Conservation (phyloP, 2,329 filamentous ascomycete genomes). For the Ceratocystis ficicola region DNA sequence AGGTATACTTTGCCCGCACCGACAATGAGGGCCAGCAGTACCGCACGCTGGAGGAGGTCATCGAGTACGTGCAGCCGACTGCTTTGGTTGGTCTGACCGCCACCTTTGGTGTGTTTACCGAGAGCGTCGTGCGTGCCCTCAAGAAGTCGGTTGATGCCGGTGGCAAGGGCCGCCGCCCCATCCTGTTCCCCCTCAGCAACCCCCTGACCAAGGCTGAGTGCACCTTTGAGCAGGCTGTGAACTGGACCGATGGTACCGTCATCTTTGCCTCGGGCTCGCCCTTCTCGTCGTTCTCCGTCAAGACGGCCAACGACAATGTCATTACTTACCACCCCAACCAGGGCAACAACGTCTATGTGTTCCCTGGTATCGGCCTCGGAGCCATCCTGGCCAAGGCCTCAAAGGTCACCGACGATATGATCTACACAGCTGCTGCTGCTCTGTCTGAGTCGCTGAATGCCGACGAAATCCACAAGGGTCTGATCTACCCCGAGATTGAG, state of each 20-base stretch:
- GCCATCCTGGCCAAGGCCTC: slow-evolving; percentile 83
- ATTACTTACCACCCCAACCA: slow-evolving; percentile 66
- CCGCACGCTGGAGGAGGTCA: slow-evolving; percentile 75
- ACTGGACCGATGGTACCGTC: slow-evolving; percentile 78
- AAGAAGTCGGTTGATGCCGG: slow-evolving; percentile 51
- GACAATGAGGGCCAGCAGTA: slow-evolving; percentile 57
- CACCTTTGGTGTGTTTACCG: slow-evolving; percentile 87
- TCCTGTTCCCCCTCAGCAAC: slow-evolving; percentile 94
- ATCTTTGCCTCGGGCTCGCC: slow-evolving; percentile 94
- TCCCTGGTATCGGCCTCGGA: slow-evolving; percentile 89
- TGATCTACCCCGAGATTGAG: slow-evolving; percentile 83
- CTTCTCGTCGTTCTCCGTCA: slow-evolving; percentile 61
- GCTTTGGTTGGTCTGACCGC: slow-evolving; percentile 91
- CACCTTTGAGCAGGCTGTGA: slow-evolving; percentile 79
- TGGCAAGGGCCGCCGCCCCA: slow-evolving; percentile 62
- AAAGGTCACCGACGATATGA: slow-evolving; percentile 85
- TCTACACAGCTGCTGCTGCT: slow-evolving; percentile 81
- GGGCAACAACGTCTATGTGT: slow-evolving; percentile 85
- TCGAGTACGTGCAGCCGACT: slow-evolving; percentile 88
- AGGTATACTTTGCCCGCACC: slow-evolving; percentile 55
- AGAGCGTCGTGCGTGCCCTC: slow-evolving; percentile 63
- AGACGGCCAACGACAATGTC: slow-evolving; percentile 44
- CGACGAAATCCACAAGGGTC: slow-evolving; percentile 68
- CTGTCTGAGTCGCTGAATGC: slow-evolving; percentile 65
- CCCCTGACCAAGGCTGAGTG: slow-evolving; percentile 94